Evolutionary conservation across 75 land plant genomes (phyloP), one percentile per base, ranked within the genome.

Genomic region (Sequoiadendron giganteum): DNA sequence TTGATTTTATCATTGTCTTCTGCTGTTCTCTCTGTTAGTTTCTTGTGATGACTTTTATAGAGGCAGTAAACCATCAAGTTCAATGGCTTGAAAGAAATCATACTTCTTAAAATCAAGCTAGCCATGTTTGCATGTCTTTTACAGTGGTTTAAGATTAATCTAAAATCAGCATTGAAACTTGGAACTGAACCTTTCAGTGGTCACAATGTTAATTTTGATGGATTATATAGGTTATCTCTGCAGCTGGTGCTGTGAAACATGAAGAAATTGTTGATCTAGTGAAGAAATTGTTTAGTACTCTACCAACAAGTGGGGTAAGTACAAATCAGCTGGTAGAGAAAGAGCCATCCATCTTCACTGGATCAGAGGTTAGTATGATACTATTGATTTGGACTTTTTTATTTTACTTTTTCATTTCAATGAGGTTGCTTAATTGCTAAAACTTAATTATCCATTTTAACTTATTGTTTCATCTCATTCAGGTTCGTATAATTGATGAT

Each of bases 401-500:
- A 78, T 30, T 9, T 73, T 47, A 68, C 77, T 19, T 38, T 28
- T 65, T 81, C 30, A 72, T 39, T 8, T 34, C 30, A 13, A 28
- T 56, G 40, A 10, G 14, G 11, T 15, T 30, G 1, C 16, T 86
- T 28, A 52, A 25, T 7, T 84, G 4, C 72, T 76, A 1, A 2
- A 21, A 9, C 0, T 78, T 78, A 34, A 25, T 1, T 58, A 21
- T 38, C 3, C 0, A 70, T 21, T 85, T 55, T 79, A 11, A 52
- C 11, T 86, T 78, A 18, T 75, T 42, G 28, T 48, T 49, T 73
- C 2, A 61, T 68, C 47, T 19, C 42, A 21, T 88, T 25, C 90
- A 97, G 99, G 96, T 97, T 56, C 90, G 99, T 65, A 92, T 95
- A 39, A 89, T 94, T 21, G 94, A 97, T 92, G 99, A 97, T 92